A percentile compares a stretch with the other conserved stretches of the same genome.
Evolutionary conservation across 106 monocot species (phyloP).

Genomic region (Allium cepa): DNA sequence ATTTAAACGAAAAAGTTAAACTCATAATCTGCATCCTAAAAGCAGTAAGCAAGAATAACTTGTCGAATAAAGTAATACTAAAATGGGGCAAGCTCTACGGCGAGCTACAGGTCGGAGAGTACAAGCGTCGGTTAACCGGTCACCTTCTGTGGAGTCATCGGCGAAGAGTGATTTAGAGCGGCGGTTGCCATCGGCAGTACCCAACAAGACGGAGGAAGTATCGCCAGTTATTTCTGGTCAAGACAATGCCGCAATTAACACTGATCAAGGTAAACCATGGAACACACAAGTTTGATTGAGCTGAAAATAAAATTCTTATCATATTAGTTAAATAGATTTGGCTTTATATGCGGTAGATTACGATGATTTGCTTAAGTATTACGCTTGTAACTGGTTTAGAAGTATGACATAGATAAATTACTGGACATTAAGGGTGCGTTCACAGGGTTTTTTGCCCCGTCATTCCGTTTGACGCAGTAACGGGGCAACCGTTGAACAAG

Average conservation of each 20-base stretch:
- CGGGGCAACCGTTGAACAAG: too few species aligned
- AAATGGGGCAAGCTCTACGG: constrained; percentile 25
- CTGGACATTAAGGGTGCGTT: too few species aligned
- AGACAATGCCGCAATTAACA: constrained; percentile 1
- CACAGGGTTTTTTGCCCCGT: too few species aligned
- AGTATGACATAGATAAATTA: too few species aligned
- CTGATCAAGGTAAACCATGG: constrained; percentile 7
- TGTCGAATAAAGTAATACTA: too few species aligned
- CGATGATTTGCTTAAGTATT: too few species aligned
- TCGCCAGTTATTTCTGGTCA: neutral
- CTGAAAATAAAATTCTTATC: neutral
- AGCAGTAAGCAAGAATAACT: too few species aligned
- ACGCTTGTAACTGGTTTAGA: too few species aligned
- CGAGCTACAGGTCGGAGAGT: constrained; percentile 12
- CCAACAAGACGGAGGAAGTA: neutral
- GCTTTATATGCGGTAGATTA: neutral
- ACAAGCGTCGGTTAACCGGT: constrained; percentile 4
- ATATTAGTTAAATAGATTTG: neutral
- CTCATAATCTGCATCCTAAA: too few species aligned
- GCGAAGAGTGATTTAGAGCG: neutral
- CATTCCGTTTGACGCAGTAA: too few species aligned
- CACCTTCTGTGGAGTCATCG: neutral
- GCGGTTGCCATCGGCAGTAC: neutral
- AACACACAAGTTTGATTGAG: neutral
- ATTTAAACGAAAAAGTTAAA: too few species aligned